Base-by-base conservation (phyloP, 2,329 filamentous ascomycete species). In the Trichoderma koningii region DNA sequence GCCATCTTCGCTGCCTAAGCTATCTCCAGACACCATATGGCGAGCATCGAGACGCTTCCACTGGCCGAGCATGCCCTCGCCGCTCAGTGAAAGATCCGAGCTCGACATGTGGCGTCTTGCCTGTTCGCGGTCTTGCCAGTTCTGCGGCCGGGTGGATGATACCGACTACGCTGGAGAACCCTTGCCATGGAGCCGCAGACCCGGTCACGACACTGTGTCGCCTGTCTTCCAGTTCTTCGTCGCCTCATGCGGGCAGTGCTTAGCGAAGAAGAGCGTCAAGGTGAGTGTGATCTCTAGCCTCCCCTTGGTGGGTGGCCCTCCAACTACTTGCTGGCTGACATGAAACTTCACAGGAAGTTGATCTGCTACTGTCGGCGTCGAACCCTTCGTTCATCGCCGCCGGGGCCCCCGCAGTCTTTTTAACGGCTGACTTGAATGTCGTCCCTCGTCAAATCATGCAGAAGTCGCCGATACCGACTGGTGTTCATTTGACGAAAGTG, bases 51-150 rank as follows among this genome's bases (percentile, higher is more conserved):
- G 90, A 72, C 87, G 87, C 70, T 77, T 79, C 21, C 88, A 86
- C 74, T 85, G 85, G 78, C 86, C 86, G 28, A 83, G 83, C 69
- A 86, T 93, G 79, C 91, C 91, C 53, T 82, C 82, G 64, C 91
- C 91, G 30, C 80, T 94, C 56, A 78, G 80, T 60, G 83, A 82
- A 65, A 85, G 83, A 73, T 85, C 85, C 48, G 91, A 95, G 75
- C 79, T 91, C 68, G 85, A 89, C 48, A 93, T 93, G 90, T 92
- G 91, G 85, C 85, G 84, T 71, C 79, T 95, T 57, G 81, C 87
- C 42, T 87, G 86, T 74, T 83, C 85, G 55, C 79, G 73, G 34
- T 76, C 73, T 63, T 96, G 92, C 75, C 87, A 93, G 72, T 86
- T 88, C 69, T 95, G 92, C 76, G 79, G 77, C 62, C 85, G 80